phyloP scores from a whole-genome alignment of 805 yeast species.

The Lipomyces sp. region DNA sequence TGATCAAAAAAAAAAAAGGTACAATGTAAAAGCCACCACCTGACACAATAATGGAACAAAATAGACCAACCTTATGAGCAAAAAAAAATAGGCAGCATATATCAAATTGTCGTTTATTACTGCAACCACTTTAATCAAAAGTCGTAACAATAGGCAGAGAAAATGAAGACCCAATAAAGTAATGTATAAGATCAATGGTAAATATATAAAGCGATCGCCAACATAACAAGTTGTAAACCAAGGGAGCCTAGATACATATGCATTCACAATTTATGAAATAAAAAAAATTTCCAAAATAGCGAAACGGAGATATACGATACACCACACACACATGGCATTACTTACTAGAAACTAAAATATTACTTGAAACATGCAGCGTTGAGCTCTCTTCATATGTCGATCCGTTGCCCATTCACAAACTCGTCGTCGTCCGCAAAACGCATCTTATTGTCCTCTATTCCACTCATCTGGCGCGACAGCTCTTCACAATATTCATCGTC shows the following conservation, averaged over 20 bases:
- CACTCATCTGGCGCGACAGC: slow-evolving; percentile 39
- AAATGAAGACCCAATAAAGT: not conserved
- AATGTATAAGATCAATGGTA: not conserved
- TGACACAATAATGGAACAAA: not conserved
- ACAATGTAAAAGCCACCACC: not conserved
- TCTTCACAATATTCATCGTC: slow-evolving; percentile 60
- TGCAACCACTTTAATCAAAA: no score
- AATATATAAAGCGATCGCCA: not conserved
- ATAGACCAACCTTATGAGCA: not conserved
- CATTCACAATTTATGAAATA: not conserved
- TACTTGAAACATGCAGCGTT: not conserved
- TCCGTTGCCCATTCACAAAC: slow-evolving; percentile 81
- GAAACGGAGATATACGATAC: not conserved
- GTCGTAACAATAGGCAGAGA: not conserved
- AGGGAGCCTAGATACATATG: not conserved
- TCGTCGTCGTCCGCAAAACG: slow-evolving; percentile 75
- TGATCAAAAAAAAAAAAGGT: not conserved
- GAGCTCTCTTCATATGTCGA: slow-evolving; percentile 62
- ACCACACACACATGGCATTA: slow-evolving; percentile 7
- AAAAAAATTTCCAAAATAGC: not conserved
- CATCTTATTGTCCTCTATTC: slow-evolving; percentile 49
- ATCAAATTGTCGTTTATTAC: not conserved
- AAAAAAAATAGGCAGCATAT: not conserved
- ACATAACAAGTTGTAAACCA: not conserved
- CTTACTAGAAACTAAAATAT: slow-evolving; percentile 3